Evolutionary conservation across 2,329 filamentous ascomycete species (phyloP).

Genomic region (Fusarium sp.): DNA sequence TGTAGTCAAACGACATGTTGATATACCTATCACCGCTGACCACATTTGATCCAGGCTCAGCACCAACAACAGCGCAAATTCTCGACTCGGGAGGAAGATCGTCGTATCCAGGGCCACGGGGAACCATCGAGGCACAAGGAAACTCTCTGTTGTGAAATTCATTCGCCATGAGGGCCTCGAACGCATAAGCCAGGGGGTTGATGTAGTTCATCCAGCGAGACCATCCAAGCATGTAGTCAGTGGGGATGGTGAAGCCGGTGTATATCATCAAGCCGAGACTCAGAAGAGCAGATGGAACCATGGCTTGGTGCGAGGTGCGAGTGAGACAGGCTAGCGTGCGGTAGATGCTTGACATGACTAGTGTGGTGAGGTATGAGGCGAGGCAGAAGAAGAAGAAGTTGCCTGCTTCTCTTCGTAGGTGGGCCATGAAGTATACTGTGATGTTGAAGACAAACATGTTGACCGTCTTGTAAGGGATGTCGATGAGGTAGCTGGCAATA

Average conservation of each 20-base stretch:
- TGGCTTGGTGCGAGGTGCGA: constrained; percentile 46
- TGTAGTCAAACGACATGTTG: constrained; percentile 65
- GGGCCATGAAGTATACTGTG: constrained; percentile 74
- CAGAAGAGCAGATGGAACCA: constrained; percentile 65
- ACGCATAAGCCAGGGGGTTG: constrained; percentile 70
- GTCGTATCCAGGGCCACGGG: constrained; percentile 45
- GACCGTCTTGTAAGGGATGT: constrained; percentile 42
- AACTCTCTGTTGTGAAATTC: constrained; percentile 63
- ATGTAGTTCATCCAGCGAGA: constrained; percentile 73
- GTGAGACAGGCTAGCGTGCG: constrained; percentile 46
- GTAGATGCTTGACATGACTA: constrained; percentile 47
- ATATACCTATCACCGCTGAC: constrained; percentile 74
- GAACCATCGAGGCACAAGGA: constrained; percentile 64
- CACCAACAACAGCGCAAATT: constrained; percentile 66
- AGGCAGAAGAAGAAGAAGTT: constrained; percentile 71
- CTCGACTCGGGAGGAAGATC: constrained; percentile 59
- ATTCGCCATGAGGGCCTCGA: constrained; percentile 44
- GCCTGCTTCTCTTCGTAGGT: constrained; percentile 68
- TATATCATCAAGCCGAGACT: constrained; percentile 67
- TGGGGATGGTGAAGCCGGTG: constrained; percentile 46
- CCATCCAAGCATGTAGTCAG: constrained; percentile 44
- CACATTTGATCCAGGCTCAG: constrained; percentile 62
- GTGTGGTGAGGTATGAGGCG: constrained; percentile 50
- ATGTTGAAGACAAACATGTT: constrained; percentile 45
- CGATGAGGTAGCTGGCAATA: constrained; percentile 41